Evolutionary conservation across 306 rosid genomes (phyloP), one percentile per base, ranked within the genome.

Genomic region (Argentina anserina): DNA sequence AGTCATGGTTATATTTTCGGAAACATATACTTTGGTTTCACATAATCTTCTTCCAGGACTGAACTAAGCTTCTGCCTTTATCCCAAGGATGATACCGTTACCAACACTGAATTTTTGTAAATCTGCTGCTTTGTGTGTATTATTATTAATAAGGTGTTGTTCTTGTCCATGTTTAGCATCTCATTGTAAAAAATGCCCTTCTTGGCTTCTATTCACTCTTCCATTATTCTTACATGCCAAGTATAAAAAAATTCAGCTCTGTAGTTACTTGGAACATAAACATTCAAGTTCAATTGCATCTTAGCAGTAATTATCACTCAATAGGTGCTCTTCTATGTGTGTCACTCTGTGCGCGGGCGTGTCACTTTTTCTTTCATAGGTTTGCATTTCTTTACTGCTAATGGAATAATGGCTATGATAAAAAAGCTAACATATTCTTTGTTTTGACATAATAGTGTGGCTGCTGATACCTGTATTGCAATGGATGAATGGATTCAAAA

Each of bases 401-500:
- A 17, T n/a, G n/a, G 15, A 29, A 15, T 53, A 3, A 60, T 31
- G 37, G 34, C 26, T 56, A 61, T 61, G 40, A 43, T 9, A 40
- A n/a, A 4, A 41, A 31, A 43, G 29, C 77, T 71, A 45, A 78
- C 45, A 14, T 8, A 4, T 23, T 56, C 56, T 72, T 58, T 8
- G 4, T 1, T 26, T 59, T 65, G 45, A 14, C 47, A 39, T 39
- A 15, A 55, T 53, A 84, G 87, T 21, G 85, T 69, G 77, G 85
- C 85, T 52, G 80, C 68, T 23, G 86, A 84, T 65, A 79, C 84
- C 60, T 85, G 88, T 66, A 80, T 81, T 5, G 86, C 86, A 41
- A 85, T 85, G 88, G 62, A 85, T 33, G 82, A 85, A 40, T 85
- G 86, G 88, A 78, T 76, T 33, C 78, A 65, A 61, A 76, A 79